Evolutionary conservation across 2,329 filamentous ascomycete species (phyloP).

Genomic region (Talaromyces sp.): DNA sequence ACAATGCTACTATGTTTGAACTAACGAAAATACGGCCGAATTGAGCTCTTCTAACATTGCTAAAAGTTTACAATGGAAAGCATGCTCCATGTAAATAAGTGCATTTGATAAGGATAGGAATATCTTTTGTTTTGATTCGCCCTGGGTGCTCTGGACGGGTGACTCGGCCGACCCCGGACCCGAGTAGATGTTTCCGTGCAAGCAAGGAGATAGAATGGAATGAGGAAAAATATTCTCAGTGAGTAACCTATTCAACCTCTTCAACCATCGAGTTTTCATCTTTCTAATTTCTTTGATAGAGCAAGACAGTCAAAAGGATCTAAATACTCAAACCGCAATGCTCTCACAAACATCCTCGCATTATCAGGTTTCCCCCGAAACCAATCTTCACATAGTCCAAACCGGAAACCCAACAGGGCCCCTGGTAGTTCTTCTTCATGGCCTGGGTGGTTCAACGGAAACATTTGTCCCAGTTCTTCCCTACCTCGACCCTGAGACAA

Average conservation of each 20-base stretch:
- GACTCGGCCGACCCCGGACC: not conserved
- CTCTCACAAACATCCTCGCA: not conserved
- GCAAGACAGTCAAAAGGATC: not conserved
- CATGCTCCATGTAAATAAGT: not conserved
- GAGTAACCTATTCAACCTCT: not conserved
- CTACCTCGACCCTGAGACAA: constrained; percentile 4
- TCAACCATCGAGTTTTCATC: not conserved
- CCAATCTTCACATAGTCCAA: not conserved
- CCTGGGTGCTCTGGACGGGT: not conserved
- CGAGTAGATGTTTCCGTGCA: not conserved
- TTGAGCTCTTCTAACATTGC: not conserved
- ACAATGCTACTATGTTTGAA: not conserved
- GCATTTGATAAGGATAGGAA: not conserved
- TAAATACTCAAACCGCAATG: not conserved
- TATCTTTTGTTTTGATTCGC: not conserved
- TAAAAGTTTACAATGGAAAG: not conserved
- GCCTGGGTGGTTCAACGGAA: constrained; percentile 5
- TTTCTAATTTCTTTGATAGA: not conserved
- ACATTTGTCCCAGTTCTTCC: constrained; percentile 3
- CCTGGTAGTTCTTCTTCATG: constrained; percentile 4
- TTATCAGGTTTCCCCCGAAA: constrained; percentile 1
- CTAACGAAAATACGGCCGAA: not conserved
- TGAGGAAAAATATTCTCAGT: not conserved
- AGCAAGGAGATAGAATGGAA: not conserved
- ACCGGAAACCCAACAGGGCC: not conserved